Conservation (phyloP, 305 asterid genomes). For the Fraxinus platypoda region DNA sequence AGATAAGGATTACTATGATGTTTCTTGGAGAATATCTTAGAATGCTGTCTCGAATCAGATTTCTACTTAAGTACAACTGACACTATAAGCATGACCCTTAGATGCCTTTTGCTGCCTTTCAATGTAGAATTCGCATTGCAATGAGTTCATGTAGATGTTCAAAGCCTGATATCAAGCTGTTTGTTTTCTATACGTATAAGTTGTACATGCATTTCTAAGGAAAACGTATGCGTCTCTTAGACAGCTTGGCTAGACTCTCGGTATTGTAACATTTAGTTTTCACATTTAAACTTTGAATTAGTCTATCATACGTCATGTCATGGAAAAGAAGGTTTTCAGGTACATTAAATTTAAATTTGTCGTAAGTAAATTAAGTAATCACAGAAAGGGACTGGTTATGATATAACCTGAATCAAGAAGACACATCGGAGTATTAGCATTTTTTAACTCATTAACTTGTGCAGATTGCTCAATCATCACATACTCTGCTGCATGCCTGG, state of each 20-base stretch:
- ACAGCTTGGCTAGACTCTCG: background rate
- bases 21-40: constrained; percentile 16
- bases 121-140: background rate
- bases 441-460: background rate
- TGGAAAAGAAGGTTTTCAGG: background rate
- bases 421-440: background rate
- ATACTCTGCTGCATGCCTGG: background rate
- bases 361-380: background rate
- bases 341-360: background rate
- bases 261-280: background rate
- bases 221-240: background rate
- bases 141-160: constrained; percentile 7
- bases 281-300: background rate
- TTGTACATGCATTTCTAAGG: background rate
- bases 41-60: constrained; percentile 4
- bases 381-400: background rate
- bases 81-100: background rate
- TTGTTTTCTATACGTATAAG: background rate
- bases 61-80: background rate
- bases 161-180: constrained; percentile 14
- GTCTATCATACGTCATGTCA: background rate
- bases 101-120: background rate
- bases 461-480: background rate
- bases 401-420: background rate
- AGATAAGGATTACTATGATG: background rate